These are phyloP conservation scores for Raffaelea ambrosiae DNA, from an alignment of 2,329 filamentous ascomycete species.

Conservation along the genomic window DNA sequence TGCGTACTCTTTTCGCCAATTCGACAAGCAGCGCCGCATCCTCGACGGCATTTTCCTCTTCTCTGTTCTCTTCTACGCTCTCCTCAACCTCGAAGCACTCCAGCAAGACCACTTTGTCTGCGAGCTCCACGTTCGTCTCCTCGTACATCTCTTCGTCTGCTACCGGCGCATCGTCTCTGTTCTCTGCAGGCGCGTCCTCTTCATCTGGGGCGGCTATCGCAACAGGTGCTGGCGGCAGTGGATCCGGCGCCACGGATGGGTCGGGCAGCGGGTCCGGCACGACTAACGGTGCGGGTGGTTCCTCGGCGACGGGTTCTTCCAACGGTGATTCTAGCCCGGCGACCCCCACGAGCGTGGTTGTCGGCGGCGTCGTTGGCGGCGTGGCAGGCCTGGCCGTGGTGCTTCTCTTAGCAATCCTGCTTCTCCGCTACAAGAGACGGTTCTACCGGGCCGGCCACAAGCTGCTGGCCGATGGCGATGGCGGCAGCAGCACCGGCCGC, in stretches of 20 bases:
- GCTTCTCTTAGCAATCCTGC: slow-evolving; percentile 41
- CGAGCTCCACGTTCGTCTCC: slow-evolving; percentile 8
- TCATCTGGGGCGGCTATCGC: slow-evolving; percentile 11
- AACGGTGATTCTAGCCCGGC: slow-evolving; percentile 15
- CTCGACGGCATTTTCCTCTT: background rate
- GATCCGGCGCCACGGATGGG: background rate
- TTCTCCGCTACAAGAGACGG: slow-evolving; percentile 46
- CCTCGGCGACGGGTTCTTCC: slow-evolving; percentile 15
- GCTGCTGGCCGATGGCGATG: slow-evolving; percentile 32
- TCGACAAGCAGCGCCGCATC: slow-evolving; percentile 7
- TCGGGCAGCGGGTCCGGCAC: slow-evolving; percentile 6
- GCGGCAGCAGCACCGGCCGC: slow-evolving; percentile 6
- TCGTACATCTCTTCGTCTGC: slow-evolving; percentile 4
- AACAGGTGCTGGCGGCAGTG: slow-evolving; percentile 5
- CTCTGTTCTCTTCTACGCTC: background rate
- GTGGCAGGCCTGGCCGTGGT: slow-evolving; percentile 51
- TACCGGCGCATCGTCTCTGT: slow-evolving; percentile 11
- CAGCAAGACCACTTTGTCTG: slow-evolving; percentile 6
- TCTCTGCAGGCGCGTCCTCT: slow-evolving; percentile 17
- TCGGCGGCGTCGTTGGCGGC: slow-evolving; percentile 49
- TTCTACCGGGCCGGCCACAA: slow-evolving; percentile 24
- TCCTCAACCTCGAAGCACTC: background rate
- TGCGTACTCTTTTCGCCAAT: background rate
- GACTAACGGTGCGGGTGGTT: slow-evolving; percentile 14
- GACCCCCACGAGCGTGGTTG: slow-evolving; percentile 28